Percentiles rank a stretch among this genome's conserved stretches.
Evolutionary conservation across 176 grass and related monocot genomes (phyloP).

Genomic region (Saccharum officinarum): DNA sequence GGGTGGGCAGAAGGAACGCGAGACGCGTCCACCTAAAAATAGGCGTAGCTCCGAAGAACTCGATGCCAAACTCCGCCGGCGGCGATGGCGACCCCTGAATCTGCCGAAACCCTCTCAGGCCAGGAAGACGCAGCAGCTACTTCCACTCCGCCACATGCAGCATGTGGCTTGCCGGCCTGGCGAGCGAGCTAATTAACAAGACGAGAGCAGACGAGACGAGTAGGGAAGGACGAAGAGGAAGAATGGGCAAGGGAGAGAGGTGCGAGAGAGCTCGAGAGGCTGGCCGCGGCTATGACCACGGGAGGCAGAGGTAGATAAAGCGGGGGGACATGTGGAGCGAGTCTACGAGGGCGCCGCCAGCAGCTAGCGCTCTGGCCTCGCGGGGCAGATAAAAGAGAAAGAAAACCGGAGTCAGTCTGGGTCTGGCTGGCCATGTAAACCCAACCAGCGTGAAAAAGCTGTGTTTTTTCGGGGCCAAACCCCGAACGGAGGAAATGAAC

Average conservation of each 20-base stretch:
- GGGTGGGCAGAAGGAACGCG: neutral
- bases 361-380: neutral
- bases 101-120: neutral
- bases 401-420: neutral
- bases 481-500: neutral
- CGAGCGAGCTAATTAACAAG: neutral
- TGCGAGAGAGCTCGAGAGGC: neutral
- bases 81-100: conserved; percentile 4
- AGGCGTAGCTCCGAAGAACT: neutral
- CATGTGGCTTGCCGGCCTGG: neutral
- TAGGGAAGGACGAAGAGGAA: neutral
- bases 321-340: conserved; percentile 35
- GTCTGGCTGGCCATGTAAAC: neutral
- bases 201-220: neutral
- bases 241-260: neutral
- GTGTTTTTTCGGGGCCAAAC: neutral
- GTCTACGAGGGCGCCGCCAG: conserved; percentile 22
- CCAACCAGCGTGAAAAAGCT: neutral
- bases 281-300: neutral
- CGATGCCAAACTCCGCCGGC: conserved; percentile 7
- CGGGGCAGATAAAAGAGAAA: conserved; percentile 15
- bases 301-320: conserved; percentile 43
- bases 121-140: neutral
- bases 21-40: neutral
- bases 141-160: neutral